Evolutionary conservation across 2,329 filamentous ascomycete species (phyloP), one percentile per base, ranked within the genome.

Genomic region (Epichloe elymi): DNA sequence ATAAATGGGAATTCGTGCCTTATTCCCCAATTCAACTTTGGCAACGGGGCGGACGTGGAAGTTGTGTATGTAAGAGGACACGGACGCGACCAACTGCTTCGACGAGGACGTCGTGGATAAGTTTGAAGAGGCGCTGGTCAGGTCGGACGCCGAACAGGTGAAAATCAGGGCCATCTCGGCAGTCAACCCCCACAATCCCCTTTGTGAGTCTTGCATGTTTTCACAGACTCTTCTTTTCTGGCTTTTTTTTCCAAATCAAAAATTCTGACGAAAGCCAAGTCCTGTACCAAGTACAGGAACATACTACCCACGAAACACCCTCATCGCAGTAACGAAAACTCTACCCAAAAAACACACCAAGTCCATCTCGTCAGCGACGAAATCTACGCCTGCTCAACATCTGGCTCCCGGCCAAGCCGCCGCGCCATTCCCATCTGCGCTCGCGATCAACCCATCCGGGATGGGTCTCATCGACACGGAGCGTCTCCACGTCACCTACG

Each of bases 301-400:
- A 52, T 75, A 72, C 57, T 76, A 76, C 53, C 62, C 71, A 1
- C 61, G 61, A n/a, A 60, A 65, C 5, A 68, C 68, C 0, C 57
- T 79, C 3, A 53, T 71, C 0, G 63, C 61, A 6, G 60, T 76
- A 20, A 70, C 79, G 67, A 57, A 59, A 3, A 8, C 26, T 80
- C 49, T 80, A 76, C 8, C 26, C 55, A 63, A 74, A 49, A 67
- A 65, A 40, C 66, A 40, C 66, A 78, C 53, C 56, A 61, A 3
- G 62, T 81, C 4, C 76, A 81, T 53, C 63, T 80, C 44, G 69
- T 81, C 56, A 74, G 72, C 54, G 78, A 82, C 58, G 78, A 82
- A 58, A 74, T 82, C 39, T 81, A 80, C 57, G 78, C 72, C 10
- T 64, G 74, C 38, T 76, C 74, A 1, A 66, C 74, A 0, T 80